Evolutionary conservation across 768 basidiomycete genomes (phyloP).

Genomic region (Tylopilus vinaceipallidus): DNA sequence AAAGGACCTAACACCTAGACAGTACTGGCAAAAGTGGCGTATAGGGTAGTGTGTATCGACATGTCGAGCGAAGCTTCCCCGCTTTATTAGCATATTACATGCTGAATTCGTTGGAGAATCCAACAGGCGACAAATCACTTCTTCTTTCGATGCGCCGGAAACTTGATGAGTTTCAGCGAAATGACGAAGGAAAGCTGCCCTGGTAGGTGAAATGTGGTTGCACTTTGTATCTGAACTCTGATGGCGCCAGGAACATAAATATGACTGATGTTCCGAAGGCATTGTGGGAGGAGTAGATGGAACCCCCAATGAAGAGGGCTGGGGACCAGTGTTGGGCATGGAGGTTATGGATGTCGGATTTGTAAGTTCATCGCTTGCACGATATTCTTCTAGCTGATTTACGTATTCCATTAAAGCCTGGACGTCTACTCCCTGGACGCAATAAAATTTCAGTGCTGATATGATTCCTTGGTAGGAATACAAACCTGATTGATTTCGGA

Average conservation of each 20-base stretch:
- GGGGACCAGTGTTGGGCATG: neutral
- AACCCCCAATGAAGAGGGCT: neutral
- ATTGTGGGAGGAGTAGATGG: neutral
- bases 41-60: conserved; percentile 15
- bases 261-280: neutral
- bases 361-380: neutral
- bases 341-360: neutral
- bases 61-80: conserved; percentile 20
- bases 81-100: conserved; percentile 2
- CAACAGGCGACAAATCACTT: conserved; percentile 10
- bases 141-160: neutral
- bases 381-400: neutral
- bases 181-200: conserved; percentile 17
- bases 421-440: neutral
- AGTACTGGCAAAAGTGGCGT: conserved; percentile 15
- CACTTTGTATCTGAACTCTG: neutral
- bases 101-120: neutral
- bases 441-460: neutral
- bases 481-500: neutral
- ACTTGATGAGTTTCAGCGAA: conserved; percentile 11
- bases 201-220: neutral
- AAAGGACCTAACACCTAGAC: conserved; percentile 13
- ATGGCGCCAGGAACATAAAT: conserved; percentile 15
- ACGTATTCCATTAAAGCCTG: neutral
- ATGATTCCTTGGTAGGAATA: neutral